Conservation (phyloP, 345 rosid genomes). For the Salix koriyanagi region DNA sequence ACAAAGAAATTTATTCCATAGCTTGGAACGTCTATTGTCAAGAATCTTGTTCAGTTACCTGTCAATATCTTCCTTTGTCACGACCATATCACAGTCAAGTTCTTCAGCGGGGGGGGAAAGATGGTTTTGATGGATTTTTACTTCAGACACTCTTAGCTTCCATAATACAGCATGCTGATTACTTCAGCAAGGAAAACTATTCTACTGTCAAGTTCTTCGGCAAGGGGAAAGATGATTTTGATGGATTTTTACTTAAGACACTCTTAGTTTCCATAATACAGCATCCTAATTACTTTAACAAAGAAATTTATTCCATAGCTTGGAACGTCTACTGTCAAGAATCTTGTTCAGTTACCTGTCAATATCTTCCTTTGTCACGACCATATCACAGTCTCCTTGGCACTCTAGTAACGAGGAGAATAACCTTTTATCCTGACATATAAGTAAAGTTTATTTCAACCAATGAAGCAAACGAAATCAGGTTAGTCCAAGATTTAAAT, state of each 20-base stretch:
- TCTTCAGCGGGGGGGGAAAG: not conserved
- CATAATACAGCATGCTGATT: not conserved
- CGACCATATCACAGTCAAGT: constrained; percentile 10
- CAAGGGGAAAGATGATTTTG: not conserved
- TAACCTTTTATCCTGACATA: constrained; percentile 51
- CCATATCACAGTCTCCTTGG: constrained; percentile 32
- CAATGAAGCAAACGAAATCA: constrained; percentile 10
- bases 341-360: constrained; percentile 31
- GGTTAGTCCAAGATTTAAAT: not conserved
- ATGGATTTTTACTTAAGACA: not conserved
- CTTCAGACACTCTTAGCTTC: not conserved
- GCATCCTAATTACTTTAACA: not conserved
- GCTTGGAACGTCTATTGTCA: not conserved
- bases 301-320: not conserved
- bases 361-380: constrained; percentile 22
- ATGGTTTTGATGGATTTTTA: not conserved
- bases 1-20: not conserved
- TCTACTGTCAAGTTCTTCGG: not conserved
- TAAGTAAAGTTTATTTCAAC: constrained; percentile 7
- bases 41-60: constrained; percentile 31
- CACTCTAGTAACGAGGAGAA: constrained; percentile 37
- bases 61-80: constrained; percentile 23
- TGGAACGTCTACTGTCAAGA: not conserved
- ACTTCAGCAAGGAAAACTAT: not conserved
- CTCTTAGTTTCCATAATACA: not conserved